Percentiles rank a stretch among this genome's conserved stretches.
Evolutionary conservation across 805 yeast species (phyloP).

Genomic region (Nakazawaea pomicola): DNA sequence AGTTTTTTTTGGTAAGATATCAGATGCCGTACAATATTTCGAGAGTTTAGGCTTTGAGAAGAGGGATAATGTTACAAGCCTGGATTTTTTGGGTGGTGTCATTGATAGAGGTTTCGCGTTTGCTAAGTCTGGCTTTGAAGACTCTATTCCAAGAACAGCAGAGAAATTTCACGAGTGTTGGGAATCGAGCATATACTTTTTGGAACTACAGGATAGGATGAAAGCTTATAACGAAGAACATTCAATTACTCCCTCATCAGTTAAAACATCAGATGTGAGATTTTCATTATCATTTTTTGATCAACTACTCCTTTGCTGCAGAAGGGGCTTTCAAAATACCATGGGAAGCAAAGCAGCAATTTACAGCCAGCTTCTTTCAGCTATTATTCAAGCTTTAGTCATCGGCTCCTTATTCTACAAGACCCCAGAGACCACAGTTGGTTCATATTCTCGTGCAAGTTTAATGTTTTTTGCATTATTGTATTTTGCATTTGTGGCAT

Average conservation of each 20-base stretch:
- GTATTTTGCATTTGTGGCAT: conserved; percentile 42
- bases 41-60: conserved; percentile 51
- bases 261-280: conserved; percentile 29
- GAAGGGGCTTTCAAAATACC: conserved; percentile 29
- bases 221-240: conserved; percentile 20
- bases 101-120: conserved; percentile 31
- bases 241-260: no score
- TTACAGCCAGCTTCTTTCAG: conserved; percentile 35
- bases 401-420: conserved; percentile 59
- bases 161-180: conserved; percentile 34
- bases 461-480: conserved; percentile 54
- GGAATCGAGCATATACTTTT: conserved; percentile 28
- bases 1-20: conserved; percentile 45
- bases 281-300: conserved; percentile 38
- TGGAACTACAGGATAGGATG: conserved; percentile 26
- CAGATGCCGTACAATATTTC: conserved; percentile 43
- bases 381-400: conserved; percentile 38
- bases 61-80: conserved; percentile 54
- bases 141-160: conserved; percentile 31
- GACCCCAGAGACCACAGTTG: conserved; percentile 43
- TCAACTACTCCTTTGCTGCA: conserved; percentile 44
- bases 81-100: conserved; percentile 52
- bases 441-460: conserved; percentile 64
- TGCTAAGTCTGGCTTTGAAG: conserved; percentile 26
- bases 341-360: conserved; percentile 41